These are phyloP conservation scores for Globisporangium splendens DNA, from an alignment of 352 stramenopile genomes.

Conservation along the genomic window DNA sequence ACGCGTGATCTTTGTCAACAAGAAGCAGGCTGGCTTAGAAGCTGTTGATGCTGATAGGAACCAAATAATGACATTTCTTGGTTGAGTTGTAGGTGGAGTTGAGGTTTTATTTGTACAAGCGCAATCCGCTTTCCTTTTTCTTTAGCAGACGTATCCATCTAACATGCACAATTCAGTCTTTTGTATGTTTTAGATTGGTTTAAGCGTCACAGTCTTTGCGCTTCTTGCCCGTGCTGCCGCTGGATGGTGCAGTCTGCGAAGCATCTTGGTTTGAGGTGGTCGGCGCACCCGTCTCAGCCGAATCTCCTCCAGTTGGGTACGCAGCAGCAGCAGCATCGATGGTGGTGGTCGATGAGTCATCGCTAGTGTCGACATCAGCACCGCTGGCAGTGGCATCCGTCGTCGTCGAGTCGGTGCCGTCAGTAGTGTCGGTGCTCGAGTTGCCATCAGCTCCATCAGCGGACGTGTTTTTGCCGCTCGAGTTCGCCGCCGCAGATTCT, in stretches of 20 bases:
- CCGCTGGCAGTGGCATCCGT: not conserved
- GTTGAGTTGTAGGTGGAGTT: too few species aligned
- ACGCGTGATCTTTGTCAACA: too few species aligned
- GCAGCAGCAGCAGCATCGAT: not conserved
- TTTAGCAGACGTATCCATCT: not conserved
- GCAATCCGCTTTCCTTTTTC: not conserved
- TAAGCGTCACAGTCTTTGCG: conserved; percentile 15
- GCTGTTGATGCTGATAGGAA: too few species aligned
- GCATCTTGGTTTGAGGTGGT: not conserved
- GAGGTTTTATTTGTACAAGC: too few species aligned
- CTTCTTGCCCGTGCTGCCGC: not conserved
- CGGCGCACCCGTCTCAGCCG: not conserved
- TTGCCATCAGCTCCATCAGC: conserved; percentile 1
- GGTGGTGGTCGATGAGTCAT: not conserved
- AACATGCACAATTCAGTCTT: not conserved
- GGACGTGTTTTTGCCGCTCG: not conserved
- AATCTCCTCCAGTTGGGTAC: not conserved
- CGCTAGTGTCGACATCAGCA: not conserved
- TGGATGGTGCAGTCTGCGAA: not conserved
- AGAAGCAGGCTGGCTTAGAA: too few species aligned
- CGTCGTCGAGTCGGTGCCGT: not conserved
- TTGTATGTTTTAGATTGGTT: not conserved
- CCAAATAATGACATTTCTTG: too few species aligned
- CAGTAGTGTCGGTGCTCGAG: not conserved
- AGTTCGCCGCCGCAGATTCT: not conserved